phyloP scores from a whole-genome alignment of 1,284 basidiomycete genomes.

The Tilletia setariae region DNA sequence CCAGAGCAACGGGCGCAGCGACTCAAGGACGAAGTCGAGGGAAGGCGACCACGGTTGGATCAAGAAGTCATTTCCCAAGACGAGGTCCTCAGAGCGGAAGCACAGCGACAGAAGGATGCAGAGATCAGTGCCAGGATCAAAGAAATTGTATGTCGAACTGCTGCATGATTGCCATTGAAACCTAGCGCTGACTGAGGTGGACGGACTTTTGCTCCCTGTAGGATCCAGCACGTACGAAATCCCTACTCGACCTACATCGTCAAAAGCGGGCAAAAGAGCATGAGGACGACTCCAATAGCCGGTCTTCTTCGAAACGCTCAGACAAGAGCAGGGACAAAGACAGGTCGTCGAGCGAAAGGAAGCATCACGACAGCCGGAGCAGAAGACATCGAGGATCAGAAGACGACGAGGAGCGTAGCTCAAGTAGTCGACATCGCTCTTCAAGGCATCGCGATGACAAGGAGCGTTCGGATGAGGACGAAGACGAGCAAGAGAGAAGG shows the following conservation, averaged over 20 bases:
- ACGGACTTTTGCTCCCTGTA: not conserved
- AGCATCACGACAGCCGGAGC: constrained; percentile 3
- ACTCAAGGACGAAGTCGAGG: constrained; percentile 29
- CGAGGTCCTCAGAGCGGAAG: constrained; percentile 23
- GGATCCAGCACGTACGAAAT: constrained; percentile 12
- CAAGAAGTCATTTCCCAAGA: not conserved
- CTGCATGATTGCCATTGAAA: not conserved
- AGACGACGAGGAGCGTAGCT: not conserved
- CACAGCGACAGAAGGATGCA: constrained; percentile 22
- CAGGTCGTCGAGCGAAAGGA: constrained; percentile 12
- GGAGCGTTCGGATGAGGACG: constrained; percentile 11
- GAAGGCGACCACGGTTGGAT: constrained; percentile 18
- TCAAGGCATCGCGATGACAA: not conserved
- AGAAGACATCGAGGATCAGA: not conserved
- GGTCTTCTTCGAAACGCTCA: too few species aligned
- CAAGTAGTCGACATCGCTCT: constrained; percentile 3
- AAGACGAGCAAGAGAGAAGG: constrained; percentile 2
- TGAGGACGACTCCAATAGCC: constrained; percentile 19
- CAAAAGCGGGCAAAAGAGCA: constrained; percentile 23
- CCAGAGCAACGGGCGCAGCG: constrained; percentile 34
- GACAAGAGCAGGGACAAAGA: constrained; percentile 6
- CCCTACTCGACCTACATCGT: constrained; percentile 28
- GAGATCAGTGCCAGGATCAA: constrained; percentile 23
- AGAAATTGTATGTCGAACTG: constrained; percentile 15
- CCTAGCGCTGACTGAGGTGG: not conserved